phyloP scores from a whole-genome alignment of 306 rosid genomes.

The Vicia sativa region DNA sequence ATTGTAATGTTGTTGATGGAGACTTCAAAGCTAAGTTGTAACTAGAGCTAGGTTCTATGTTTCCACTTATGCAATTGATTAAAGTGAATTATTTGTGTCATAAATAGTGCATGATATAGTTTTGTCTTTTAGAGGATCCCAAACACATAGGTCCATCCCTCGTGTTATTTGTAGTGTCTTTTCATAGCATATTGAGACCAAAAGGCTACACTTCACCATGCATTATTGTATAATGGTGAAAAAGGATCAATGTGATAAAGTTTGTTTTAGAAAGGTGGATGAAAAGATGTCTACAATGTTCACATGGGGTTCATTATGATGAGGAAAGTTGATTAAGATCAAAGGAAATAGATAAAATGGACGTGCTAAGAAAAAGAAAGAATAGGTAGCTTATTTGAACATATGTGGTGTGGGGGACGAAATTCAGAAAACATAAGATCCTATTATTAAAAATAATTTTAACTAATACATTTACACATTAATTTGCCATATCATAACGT shows the following conservation, averaged over 20 bases:
- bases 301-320: slow-evolving; percentile 38
- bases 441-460: too few species aligned
- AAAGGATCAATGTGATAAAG: slow-evolving; percentile 37
- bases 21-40: slow-evolving; percentile 34
- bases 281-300: slow-evolving; percentile 32
- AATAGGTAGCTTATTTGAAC: background rate
- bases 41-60: slow-evolving; percentile 47
- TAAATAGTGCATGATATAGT: slow-evolving; percentile 26
- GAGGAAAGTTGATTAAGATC: slow-evolving; percentile 34
- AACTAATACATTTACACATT: too few species aligned
- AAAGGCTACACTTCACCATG: slow-evolving; percentile 34
- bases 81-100: slow-evolving; percentile 20
- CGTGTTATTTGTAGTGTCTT: slow-evolving; percentile 44
- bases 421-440: background rate
- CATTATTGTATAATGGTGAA: slow-evolving; percentile 23
- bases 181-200: slow-evolving; percentile 40
- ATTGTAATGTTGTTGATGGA: slow-evolving; percentile 30
- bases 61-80: slow-evolving; percentile 18
- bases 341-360: background rate
- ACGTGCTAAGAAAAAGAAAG: background rate
- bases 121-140: slow-evolving; percentile 30
- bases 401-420: slow-evolving; percentile 19
- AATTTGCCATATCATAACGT: too few species aligned
- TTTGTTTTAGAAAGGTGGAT: slow-evolving; percentile 39
- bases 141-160: slow-evolving; percentile 39